Base-by-base conservation (phyloP, 176 grass and related monocot species). In the Oryza brachyantha region DNA sequence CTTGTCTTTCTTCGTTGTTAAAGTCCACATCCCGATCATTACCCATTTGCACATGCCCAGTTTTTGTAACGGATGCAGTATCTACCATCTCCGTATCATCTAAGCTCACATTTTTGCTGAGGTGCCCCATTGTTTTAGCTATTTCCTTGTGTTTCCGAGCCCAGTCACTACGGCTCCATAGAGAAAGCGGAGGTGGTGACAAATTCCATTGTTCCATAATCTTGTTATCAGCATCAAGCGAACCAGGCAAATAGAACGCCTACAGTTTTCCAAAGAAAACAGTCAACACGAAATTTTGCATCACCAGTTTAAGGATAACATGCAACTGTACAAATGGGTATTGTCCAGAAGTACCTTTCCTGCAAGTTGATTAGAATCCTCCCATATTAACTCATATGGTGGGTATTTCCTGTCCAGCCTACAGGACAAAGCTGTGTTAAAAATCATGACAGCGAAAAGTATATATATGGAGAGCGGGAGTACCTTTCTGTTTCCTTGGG, bases 181-280 rank as follows among this genome's bases (percentile, higher is more conserved):
- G 90, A 90, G 84, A 91, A 24, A 98, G 89, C 2, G 83, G 85
- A 40, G 95, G 95, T n/a, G 95, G 70, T 26, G 86, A 94, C 21
- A 87, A 0, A 82, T 98, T 98, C 87, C 92, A 94, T 74, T 98
- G 92, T 10, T 98, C 95, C 80, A 98, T 77, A 63, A 86, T 70
- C 66, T 89, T 94, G 74, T 98, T 86, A 45, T 98, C 74, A 64
- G 72, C 42, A 81, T 89, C 92, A 3, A 92, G 75, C 14, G 89
- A 94, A 69, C 92, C 92, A 42, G 95, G 95, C 35, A 98, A 86
- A 87, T 98, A 98, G 81, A 98, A 97, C 35, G 94, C 90, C 94
- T 94, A 55, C 31, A 88, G 74, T 73, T 77, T 83, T 14, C 37
- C 57, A 43, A 73, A 28, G 84, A 46, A 76, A 76, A 68, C 10